phyloP scores from a whole-genome alignment of 106 monocot species.

The Acorus calamus region DNA sequence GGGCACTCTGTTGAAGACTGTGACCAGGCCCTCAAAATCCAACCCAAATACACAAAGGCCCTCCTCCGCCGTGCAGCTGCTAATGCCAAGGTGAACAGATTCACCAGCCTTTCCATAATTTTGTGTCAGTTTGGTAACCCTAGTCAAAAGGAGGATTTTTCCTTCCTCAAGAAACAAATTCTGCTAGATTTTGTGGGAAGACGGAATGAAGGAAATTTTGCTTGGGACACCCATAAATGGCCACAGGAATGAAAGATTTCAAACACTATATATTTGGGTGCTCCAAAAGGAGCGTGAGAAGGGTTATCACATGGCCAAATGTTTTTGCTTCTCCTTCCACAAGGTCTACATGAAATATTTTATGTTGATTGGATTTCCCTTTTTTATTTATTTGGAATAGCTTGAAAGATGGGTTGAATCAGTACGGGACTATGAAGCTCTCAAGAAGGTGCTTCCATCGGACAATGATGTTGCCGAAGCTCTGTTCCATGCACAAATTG shows the following conservation, averaged over 20 bases:
- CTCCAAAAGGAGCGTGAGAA: no score
- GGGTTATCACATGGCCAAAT: no score
- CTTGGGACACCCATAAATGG: no score
- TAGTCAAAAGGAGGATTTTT: background rate
- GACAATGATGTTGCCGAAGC: constrained; percentile 71
- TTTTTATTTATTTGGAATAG: constrained; percentile 21
- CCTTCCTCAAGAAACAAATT: background rate
- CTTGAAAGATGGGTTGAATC: constrained; percentile 82
- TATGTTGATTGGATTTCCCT: background rate
- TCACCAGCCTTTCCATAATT: background rate
- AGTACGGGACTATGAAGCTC: constrained; percentile 70
- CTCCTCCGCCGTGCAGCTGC: constrained; percentile 74
- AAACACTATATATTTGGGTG: no score
- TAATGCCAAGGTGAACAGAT: constrained; percentile 54
- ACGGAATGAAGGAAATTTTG: no score
- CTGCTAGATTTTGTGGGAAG: no score
- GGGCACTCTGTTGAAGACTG: constrained; percentile 81
- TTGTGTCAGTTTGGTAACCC: background rate
- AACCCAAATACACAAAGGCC: constrained; percentile 70
- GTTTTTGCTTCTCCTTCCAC: no score
- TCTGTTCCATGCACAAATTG: constrained; percentile 65
- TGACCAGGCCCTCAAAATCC: constrained; percentile 60
- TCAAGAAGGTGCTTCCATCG: constrained; percentile 61
- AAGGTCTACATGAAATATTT: background rate
- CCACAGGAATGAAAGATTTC: no score